Evolutionary conservation across 106 monocot genomes (phyloP), one percentile per base, ranked within the genome.

Genomic region (Allium cepa): DNA sequence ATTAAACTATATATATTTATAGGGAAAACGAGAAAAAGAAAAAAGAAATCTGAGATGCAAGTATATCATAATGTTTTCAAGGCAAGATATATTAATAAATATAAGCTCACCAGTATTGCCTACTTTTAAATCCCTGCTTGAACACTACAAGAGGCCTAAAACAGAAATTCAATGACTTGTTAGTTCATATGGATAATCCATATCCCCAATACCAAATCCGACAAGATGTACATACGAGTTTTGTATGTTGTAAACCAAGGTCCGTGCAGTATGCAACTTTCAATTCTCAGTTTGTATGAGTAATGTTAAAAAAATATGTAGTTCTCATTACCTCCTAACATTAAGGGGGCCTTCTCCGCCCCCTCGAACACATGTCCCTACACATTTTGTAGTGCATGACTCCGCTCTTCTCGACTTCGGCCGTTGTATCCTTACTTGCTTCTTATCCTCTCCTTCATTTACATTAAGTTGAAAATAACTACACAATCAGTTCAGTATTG

Each of bases 91-190:
- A 36, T 36, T 36, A 36, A 36, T 36, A 36, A 36, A 56, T n/a
- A 58, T 45, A 28, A n/a, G 71, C 58, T 58, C 68, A 92, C 95
- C 91, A 96, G 58, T 96, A 96, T 58, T 88, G 81, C 12, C 95
- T 85, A 69, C 79, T 96, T 69, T 88, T 71, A 67, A 96, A 96
- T 52, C 85, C 83, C 64, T 85, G 62, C 76, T 96, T 96, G 84
- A 96, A 96, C 17, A 96, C 95, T 36, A 96, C 95, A 11, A 96
- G 77, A 62, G 95, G 95, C 80, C 91, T 95, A 83, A 52, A 69
- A 36, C 14, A 26, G 7, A 8, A 68, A 8, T 56, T 18, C 14
- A 56, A 51, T 36, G 14, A 69, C 5, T 62, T 22, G 36, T 36
- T 36, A 36, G 36, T 36, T 36, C 36, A 36, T 36, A 36, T 36